Conservation (phyloP, 768 basidiomycete genomes). For the Mycena vitilis region DNA sequence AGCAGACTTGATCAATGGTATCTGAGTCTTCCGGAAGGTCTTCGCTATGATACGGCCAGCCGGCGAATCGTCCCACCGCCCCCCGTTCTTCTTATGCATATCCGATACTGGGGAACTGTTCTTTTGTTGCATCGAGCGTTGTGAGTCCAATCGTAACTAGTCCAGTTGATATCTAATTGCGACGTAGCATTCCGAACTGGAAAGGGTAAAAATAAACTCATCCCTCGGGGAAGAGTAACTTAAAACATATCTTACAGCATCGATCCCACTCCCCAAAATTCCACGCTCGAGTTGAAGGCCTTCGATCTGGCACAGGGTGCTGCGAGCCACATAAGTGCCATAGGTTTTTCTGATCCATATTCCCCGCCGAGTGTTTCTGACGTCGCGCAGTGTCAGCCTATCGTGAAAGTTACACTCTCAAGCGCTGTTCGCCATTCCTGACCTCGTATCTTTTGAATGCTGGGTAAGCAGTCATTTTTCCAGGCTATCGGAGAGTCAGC, state of each 20-base stretch:
- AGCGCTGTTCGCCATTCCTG: constrained; percentile 71
- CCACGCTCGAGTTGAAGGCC: constrained; percentile 68
- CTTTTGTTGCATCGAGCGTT: constrained; percentile 82
- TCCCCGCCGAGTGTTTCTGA: neutral
- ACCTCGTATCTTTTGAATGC: constrained; percentile 78
- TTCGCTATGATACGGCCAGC: constrained; percentile 69
- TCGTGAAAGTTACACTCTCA: constrained; percentile 70
- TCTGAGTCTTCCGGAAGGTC: constrained; percentile 70
- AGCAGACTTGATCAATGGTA: constrained; percentile 80
- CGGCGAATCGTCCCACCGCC: constrained; percentile 68
- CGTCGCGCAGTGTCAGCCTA: constrained; percentile 64
- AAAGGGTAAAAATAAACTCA: constrained; percentile 59
- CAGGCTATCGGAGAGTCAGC: constrained; percentile 25
- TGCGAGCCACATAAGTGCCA: constrained; percentile 75
- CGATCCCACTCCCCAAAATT: constrained; percentile 58
- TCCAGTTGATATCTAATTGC: constrained; percentile 23
- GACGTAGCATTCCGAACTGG: constrained; percentile 76
- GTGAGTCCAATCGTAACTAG: constrained; percentile 58
- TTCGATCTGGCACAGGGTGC: constrained; percentile 83
- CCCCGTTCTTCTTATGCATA: constrained; percentile 74
- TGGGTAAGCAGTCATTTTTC: constrained; percentile 61
- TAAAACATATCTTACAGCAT: constrained; percentile 44
- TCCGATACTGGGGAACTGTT: constrained; percentile 82
- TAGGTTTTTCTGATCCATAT: constrained; percentile 53
- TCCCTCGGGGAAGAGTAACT: constrained; percentile 11